phyloP scores from a whole-genome alignment of 2,329 filamentous ascomycete species.

The Xylariaceae sp. region DNA sequence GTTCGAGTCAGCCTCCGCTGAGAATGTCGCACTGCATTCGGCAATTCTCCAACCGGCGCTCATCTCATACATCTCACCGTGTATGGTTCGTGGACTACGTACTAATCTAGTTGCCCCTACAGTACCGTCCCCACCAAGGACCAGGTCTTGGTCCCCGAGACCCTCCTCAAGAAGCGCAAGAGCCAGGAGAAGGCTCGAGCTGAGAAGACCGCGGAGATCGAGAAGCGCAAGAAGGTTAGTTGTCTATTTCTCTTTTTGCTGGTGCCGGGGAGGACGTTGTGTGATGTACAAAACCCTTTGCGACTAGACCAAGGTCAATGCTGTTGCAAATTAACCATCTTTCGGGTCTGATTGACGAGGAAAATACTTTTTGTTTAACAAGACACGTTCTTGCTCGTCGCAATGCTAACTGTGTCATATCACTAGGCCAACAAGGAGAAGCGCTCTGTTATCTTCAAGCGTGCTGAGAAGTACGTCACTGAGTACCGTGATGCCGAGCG shows the following conservation, averaged over 20 bases:
- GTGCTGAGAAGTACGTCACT: conserved; percentile 99
- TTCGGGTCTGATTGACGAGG: conserved; percentile 83
- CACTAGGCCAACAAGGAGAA: conserved; percentile 94
- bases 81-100: conserved; percentile 64
- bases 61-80: conserved; percentile 51
- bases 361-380: conserved; percentile 4
- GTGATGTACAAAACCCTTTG: conserved; percentile 87
- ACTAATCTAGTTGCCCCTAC: conserved; percentile 67
- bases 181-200: conserved; percentile 98
- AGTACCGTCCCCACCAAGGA: conserved; percentile 92
- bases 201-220: conserved; percentile 71
- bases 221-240: conserved; percentile 90
- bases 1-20: conserved; percentile 80
- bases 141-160: conserved; percentile 97
- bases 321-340: conserved; percentile 99
- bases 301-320: conserved; percentile 98
- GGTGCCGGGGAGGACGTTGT: conserved; percentile 33
- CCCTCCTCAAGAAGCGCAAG: conserved; percentile 99
- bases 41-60: conserved; percentile 91
- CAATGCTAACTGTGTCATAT: conserved; percentile 34
- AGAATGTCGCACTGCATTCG: conserved; percentile 87
- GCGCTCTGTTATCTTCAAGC: conserved; percentile 98
- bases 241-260: conserved; percentile 11
- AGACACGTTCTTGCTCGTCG: background rate
- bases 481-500: conserved; percentile 98